A percentile compares a stretch with the other conserved stretches of the same genome.
Conservation (phyloP, 257 asterid genomes). For the Capsicum pubescens region DNA sequence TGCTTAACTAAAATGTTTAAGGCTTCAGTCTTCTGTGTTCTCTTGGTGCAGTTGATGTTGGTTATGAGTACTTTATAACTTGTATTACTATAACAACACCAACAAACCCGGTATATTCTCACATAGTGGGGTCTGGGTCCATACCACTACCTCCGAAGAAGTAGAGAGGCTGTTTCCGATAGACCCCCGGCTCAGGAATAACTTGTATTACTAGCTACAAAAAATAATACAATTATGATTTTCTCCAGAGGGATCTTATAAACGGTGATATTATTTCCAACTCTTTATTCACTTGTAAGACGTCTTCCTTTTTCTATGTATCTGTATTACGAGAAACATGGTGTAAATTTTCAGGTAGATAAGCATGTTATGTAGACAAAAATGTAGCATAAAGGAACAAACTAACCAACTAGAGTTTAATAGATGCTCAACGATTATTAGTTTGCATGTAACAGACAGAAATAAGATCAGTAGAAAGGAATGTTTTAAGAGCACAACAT, state of each 20-base stretch:
- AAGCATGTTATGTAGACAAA: background rate
- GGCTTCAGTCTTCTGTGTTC: slow-evolving; percentile 17
- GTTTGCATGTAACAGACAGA: background rate
- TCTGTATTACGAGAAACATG: background rate
- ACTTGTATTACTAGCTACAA: background rate
- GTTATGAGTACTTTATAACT: slow-evolving; percentile 3
- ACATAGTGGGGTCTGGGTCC: too few species aligned
- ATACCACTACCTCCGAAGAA: too few species aligned
- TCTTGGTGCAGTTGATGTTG: background rate
- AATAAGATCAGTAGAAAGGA: slow-evolving; percentile 2
- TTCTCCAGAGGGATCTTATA: slow-evolving; percentile 4
- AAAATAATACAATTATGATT: background rate
- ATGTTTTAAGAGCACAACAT: background rate
- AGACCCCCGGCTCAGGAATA: too few species aligned
- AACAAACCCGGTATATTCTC: too few species aligned
- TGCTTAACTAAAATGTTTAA: slow-evolving; percentile 10
- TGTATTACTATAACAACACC: background rate
- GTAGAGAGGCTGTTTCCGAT: too few species aligned
- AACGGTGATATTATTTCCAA: background rate
- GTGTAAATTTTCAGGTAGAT: background rate
- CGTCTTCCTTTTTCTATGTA: background rate
- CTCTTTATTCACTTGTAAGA: slow-evolving; percentile 9
- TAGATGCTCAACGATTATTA: background rate
- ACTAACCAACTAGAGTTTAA: background rate
- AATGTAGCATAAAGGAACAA: background rate